Percentiles rank a stretch among this genome's conserved stretches.
Evolutionary conservation across 1,139 yeast species (phyloP).

Genomic region (Geotrichum citri-aurantii): DNA sequence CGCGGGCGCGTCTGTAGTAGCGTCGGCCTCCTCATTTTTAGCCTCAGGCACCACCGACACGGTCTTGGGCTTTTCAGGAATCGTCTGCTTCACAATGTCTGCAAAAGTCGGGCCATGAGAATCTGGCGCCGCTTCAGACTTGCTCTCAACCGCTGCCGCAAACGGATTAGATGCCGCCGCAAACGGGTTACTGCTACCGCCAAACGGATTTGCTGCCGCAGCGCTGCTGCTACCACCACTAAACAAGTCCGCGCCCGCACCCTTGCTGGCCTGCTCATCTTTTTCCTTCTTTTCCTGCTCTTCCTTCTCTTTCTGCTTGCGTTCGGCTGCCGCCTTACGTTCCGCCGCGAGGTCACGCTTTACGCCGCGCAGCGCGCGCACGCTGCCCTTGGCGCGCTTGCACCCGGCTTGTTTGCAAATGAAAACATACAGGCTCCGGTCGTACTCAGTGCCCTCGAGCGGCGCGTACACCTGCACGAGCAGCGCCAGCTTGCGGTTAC

Average conservation of each 20-base stretch:
- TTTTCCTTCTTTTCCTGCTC: slow-evolving; percentile 3
- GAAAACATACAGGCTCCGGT: slow-evolving; percentile 74
- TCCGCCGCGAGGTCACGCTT: slow-evolving; percentile 39
- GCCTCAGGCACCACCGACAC: slow-evolving; percentile 1
- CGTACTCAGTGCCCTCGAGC: slow-evolving; percentile 58
- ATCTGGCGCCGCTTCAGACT: background rate
- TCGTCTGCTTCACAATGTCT: slow-evolving; percentile 3
- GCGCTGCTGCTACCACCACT: background rate
- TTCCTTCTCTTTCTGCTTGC: slow-evolving; percentile 4
- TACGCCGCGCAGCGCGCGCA: slow-evolving; percentile 34
- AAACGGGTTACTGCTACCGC: slow-evolving; percentile 6
- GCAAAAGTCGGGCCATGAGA: background rate
- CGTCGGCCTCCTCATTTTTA: background rate
- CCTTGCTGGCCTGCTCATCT: background rate
- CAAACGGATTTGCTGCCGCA: slow-evolving; percentile 11
- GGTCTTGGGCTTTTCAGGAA: background rate
- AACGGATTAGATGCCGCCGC: slow-evolving; percentile 11
- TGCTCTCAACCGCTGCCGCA: background rate
- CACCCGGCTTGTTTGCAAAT: slow-evolving; percentile 63
- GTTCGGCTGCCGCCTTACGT: slow-evolving; percentile 26
- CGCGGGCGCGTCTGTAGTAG: background rate
- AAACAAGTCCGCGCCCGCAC: background rate
- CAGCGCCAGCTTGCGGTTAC: slow-evolving; percentile 57
- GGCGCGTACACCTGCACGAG: slow-evolving; percentile 79
- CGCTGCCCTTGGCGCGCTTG: slow-evolving; percentile 54